Percentiles rank a stretch among this genome's conserved stretches.
Conservation (phyloP, 305 asterid genomes). For the Ilex paraguariensis region DNA sequence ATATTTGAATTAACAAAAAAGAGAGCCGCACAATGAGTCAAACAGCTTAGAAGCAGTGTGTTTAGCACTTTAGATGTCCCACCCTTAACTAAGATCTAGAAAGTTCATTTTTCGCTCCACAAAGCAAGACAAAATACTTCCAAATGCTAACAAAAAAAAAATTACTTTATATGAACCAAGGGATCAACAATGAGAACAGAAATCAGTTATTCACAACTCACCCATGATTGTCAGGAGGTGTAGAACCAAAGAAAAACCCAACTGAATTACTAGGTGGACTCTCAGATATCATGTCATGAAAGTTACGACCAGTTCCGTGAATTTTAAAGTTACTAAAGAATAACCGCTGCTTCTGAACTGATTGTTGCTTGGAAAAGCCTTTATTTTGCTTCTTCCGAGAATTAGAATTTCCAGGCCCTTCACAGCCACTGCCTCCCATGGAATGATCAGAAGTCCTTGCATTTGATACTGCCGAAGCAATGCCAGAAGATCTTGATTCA, state of each 20-base stretch:
- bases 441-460: conserved; percentile 38
- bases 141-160: not conserved
- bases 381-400: conserved; percentile 58
- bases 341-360: conserved; percentile 58
- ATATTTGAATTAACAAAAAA: not conserved
- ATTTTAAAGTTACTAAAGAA: conserved; percentile 48
- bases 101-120: not conserved
- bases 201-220: conserved; percentile 25
- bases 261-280: conserved; percentile 88
- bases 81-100: not conserved
- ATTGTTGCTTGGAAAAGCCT: conserved; percentile 53
- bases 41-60: not conserved
- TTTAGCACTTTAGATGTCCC: not conserved
- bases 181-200: not conserved
- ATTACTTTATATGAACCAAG: not conserved
- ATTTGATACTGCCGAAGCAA: conserved; percentile 33
- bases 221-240: conserved; percentile 85
- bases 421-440: conserved; percentile 42
- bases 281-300: conserved; percentile 46
- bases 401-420: conserved; percentile 42
- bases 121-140: not conserved
- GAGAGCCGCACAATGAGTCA: not conserved
- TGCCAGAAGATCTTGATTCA: conserved; percentile 34
- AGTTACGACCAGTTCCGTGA: conserved; percentile 49
- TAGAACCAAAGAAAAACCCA: conserved; percentile 94